A percentile compares a stretch with the other conserved stretches of the same genome.
These are phyloP conservation scores for Pichia kluyveri DNA, from an alignment of 805 yeast species.

Conservation along the genomic window DNA sequence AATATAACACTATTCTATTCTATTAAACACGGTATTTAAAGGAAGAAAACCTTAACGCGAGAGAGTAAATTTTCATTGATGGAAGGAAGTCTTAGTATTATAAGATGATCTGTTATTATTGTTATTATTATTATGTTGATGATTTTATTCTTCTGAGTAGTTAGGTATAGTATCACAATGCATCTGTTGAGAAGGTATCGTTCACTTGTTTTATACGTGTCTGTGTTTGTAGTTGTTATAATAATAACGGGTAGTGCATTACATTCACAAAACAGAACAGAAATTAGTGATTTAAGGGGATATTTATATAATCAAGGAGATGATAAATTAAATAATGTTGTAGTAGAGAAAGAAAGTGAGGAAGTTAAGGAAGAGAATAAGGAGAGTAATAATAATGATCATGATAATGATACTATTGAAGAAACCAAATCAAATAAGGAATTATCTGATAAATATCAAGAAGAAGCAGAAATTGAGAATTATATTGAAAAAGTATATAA, in stretches of 20 bases:
- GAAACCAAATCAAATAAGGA: not conserved
- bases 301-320: not conserved
- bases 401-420: not conserved
- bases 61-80: no score
- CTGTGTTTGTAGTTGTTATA: not conserved
- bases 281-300: not conserved
- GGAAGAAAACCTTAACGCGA: no score
- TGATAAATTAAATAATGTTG: not conserved
- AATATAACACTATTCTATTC: not conserved
- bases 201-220: not conserved
- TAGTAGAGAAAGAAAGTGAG: not conserved
- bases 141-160: no score
- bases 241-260: not conserved
- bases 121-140: no score
- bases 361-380: no score
- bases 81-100: no score
- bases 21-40: no score
- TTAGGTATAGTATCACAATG: not conserved
- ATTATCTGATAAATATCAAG: slow-evolving; percentile 1
- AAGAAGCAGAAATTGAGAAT: slow-evolving; percentile 3
- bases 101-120: no score
- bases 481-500: not conserved
- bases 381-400: no score
- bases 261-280: not conserved
- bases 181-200: not conserved